Evolutionary conservation across 192 early-diverging fungal species (phyloP), one percentile per base, ranked within the genome.

Genomic region (Entrophospora sp.): DNA sequence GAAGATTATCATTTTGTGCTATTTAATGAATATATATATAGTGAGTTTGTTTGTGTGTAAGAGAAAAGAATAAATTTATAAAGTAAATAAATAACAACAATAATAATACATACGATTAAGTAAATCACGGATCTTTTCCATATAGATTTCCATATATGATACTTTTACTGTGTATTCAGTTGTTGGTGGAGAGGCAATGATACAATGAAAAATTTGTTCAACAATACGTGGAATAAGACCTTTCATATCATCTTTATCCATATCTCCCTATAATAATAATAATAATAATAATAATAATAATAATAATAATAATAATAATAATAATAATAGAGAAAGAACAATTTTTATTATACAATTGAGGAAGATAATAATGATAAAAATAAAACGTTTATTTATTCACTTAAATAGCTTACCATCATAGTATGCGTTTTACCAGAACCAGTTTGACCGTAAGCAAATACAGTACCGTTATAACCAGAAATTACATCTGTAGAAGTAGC

Each of bases 131-230:
- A 99, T 93, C 72, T 89, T 91, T 69, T 99, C 97, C 96, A 98
- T 99, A 80, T 99, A 99, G 68, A 99, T 97, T 85, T 99, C 97
- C 95, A 99, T 97, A 78, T 89, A 99, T n/a, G 94, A 96, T 3
- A 94, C 90, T 69, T 95, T 92, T 67, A 99, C 96, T 18, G 95
- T 97, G 77, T 97, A 99, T 77, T 98, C 96, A 68, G 97, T 81
- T 38, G 89, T 94, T 5, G 88, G 78, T 48, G 97, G 95, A 10
- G 95, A 89, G 20, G 84, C 87, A 77, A 90, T 77, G 70, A 99
- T 99, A 51, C 89, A 89, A 18, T 80, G 81, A 68, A 99, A 99
- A 53, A 99, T 91, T 71, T 86, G 88, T 72, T 96, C 93, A 27
- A 97, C 89, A 64, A 99, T 90, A 58, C 96, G 91, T 14, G 97